A percentile compares a stretch with the other conserved stretches of the same genome.
These are phyloP conservation scores for Ambrosia trifida DNA, from an alignment of 129 eudicot genomes.

Conservation along the genomic window DNA sequence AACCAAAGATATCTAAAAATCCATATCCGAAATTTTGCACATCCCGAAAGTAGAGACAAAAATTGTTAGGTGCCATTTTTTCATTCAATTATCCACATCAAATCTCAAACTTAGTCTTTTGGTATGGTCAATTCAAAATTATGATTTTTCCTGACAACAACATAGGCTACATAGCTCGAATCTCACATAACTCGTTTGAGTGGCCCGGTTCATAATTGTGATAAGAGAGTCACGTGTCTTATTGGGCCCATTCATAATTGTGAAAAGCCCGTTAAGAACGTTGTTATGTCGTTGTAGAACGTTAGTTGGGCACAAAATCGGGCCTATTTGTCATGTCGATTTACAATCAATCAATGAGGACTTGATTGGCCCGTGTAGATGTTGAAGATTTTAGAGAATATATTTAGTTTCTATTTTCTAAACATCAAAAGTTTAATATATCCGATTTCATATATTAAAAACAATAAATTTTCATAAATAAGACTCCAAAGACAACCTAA, in stretches of 20 bases:
- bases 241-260: not conserved
- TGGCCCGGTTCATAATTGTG: not conserved
- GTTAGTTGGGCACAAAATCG: not conserved
- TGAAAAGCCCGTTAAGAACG: too few species aligned
- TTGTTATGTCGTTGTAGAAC: conserved; percentile 9
- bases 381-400: not conserved
- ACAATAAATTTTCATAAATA: not conserved
- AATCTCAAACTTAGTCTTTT: conserved; percentile 20
- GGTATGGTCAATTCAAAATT: conserved; percentile 11
- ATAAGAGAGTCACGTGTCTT: not conserved
- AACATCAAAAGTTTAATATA: not conserved
- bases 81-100: conserved; percentile 7
- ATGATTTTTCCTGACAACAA: not conserved
- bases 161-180: not conserved
- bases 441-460: not conserved
- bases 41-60: too few species aligned
- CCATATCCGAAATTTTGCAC: too few species aligned
- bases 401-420: not conserved
- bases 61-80: too few species aligned
- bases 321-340: not conserved
- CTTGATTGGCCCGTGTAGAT: conserved; percentile 1
- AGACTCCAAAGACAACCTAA: not conserved
- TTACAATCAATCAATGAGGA: not conserved
- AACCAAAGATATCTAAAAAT: too few species aligned
- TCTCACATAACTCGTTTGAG: conserved; percentile 2